phyloP scores from a whole-genome alignment of 371 early-diverging fungal species.

The Saksenaea oblongispora region DNA sequence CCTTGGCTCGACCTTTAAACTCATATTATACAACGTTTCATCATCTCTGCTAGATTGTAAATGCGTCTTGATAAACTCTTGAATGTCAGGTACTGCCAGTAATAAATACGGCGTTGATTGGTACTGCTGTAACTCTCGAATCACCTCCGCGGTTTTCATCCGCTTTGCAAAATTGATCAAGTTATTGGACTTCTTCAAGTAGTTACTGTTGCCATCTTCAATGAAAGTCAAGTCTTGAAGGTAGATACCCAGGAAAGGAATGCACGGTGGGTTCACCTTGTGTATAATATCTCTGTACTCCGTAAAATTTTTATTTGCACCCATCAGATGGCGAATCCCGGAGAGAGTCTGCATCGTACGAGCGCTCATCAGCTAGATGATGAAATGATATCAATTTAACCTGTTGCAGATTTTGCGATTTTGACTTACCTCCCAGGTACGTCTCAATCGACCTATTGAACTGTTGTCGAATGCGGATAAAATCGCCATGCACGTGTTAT shows the following conservation, averaged over 20 bases:
- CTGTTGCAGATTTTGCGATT: background rate
- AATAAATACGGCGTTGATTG: conserved; percentile 83
- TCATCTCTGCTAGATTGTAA: conserved; percentile 66
- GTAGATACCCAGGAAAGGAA: too few relatives aligned
- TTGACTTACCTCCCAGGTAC: conserved; percentile 80
- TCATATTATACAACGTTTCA: conserved; percentile 69
- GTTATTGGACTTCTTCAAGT: conserved; percentile 54
- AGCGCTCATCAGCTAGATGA: conserved; percentile 33
- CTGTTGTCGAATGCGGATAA: conserved; percentile 88
- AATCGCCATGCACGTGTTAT: conserved; percentile 89
- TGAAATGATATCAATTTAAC: background rate
- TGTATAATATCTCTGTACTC: conserved; percentile 87
- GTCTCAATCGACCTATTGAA: conserved; percentile 84
- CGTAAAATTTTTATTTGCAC: conserved; percentile 79
- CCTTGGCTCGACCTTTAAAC: conserved; percentile 72
- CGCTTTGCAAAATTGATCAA: conserved; percentile 93
- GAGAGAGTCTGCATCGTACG: conserved; percentile 32
- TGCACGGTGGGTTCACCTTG: conserved; percentile 87
- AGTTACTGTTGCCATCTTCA: conserved; percentile 90
- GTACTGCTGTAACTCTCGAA: conserved; percentile 90
- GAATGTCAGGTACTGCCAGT: conserved; percentile 77
- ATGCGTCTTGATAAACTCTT: conserved; percentile 73
- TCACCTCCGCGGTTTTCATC: conserved; percentile 81
- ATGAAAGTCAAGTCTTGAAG: conserved; percentile 92
- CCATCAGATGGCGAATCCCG: conserved; percentile 70